Conservation (phyloP, 345 rosid genomes). For the Hevea brasiliensis region DNA sequence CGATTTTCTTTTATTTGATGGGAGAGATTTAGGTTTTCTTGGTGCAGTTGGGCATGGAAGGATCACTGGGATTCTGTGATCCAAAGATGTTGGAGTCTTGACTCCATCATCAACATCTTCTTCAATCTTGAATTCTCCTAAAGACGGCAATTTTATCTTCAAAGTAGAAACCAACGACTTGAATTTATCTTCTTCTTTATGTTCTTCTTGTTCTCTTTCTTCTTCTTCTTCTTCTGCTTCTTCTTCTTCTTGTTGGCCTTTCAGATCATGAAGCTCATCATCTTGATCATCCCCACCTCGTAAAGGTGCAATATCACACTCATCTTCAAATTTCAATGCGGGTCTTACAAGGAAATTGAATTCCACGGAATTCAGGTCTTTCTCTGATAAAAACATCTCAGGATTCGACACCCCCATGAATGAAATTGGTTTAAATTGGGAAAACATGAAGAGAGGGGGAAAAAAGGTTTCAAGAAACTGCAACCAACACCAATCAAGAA, state of each 20-base stretch:
- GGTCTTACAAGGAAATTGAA: slow-evolving; percentile 37
- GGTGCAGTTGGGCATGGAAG: slow-evolving; percentile 66
- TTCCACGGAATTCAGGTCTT: slow-evolving; percentile 49
- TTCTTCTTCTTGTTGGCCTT: background rate
- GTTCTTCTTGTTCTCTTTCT: slow-evolving; percentile 3
- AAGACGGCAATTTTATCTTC: slow-evolving; percentile 37
- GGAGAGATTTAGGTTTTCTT: slow-evolving; percentile 54
- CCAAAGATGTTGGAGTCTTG: slow-evolving; percentile 64
- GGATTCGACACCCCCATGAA: slow-evolving; percentile 39
- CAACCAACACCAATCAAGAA: too few relatives aligned
- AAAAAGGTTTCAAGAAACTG: too few relatives aligned
- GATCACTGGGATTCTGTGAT: slow-evolving; percentile 36
- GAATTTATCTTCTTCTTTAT: slow-evolving; percentile 32
- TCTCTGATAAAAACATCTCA: slow-evolving; percentile 42
- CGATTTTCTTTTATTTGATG: slow-evolving; percentile 44
- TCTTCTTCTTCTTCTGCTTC: background rate
- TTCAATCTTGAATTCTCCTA: slow-evolving; percentile 28
- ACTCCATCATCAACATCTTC: slow-evolving; percentile 30
- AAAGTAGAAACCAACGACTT: slow-evolving; percentile 25
- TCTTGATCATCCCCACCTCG: background rate
- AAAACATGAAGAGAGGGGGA: slow-evolving; percentile 20
- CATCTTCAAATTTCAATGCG: slow-evolving; percentile 31
- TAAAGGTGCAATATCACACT: slow-evolving; percentile 29
- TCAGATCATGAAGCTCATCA: background rate
- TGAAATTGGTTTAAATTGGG: slow-evolving; percentile 22